Base-by-base conservation (phyloP, 768 basidiomycete species). In the Fibroporia radiculosa region DNA sequence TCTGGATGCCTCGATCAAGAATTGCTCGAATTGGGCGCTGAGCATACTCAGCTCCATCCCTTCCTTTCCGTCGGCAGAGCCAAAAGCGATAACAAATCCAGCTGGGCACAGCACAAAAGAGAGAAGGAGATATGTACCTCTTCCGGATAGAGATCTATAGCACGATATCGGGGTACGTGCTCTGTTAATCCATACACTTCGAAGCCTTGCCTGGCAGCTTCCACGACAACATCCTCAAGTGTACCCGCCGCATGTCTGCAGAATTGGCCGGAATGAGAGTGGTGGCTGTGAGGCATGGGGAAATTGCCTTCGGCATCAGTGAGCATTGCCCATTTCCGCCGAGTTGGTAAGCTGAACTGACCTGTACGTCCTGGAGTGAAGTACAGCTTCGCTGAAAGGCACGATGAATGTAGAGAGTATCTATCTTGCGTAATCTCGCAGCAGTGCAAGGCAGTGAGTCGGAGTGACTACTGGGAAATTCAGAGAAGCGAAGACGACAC, bases 191-290 rank as follows among this genome's bases (percentile, higher is more conserved):
- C 92, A 58, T 82, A 98, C 0, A 85, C 69, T 47, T 75, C 67
- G 60, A 98, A 98, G 0, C 81, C 77, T 60, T 84, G 77, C 6
- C 66, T 61, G 45, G 95, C 83, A 27, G 95, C 93, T 53, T 84
- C 84, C 14, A 70, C 59, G 3, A 96, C 84, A 13, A 93, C 83
- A 3, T 88, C 79, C 55, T 93, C 83, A 29, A 99, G 71, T 1
- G 71, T 67, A 6, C 92, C 92, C 11, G 71, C 69, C 2, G 91
- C 95, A 58, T 97, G 93, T 51, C 79, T 82, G 69, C 93, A 95
- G 66, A 93, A 95, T 57, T 93, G 83, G 24, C 93, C 92, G 0
- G 90, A 95, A 57, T 96, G 92, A 16, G 87, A 91, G 63, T 93
- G 91, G 59, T 90, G 89, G 57, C 82, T 86, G 56, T 78, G 68